A percentile compares a stretch with the other conserved stretches of the same genome.
phyloP scores from a whole-genome alignment of 2,329 filamentous ascomycete species.

The Clarireedia sp. region DNA sequence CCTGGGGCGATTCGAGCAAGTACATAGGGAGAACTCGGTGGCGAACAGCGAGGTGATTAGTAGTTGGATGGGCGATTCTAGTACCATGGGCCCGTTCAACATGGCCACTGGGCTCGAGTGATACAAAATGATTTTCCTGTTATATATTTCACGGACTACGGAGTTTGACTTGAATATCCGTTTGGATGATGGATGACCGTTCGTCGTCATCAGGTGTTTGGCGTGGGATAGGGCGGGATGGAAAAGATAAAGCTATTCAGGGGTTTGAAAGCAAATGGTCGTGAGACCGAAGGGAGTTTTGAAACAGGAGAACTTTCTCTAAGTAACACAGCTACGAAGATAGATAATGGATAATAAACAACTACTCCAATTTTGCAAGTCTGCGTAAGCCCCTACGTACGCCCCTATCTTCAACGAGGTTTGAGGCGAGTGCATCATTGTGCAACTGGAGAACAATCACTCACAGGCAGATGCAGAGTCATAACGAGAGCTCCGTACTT shows the following conservation, averaged over 20 bases:
- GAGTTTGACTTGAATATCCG: neutral
- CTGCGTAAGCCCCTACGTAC: no score
- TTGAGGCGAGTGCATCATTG: slow-evolving; percentile 31
- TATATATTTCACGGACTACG: neutral
- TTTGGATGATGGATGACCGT: neutral
- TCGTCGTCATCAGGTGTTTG: neutral
- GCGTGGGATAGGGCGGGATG: neutral
- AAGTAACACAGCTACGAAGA: neutral
- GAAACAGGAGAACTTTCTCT: neutral
- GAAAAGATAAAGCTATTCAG: slow-evolving; percentile 5
- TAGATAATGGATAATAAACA: neutral
- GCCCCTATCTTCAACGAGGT: slow-evolving; percentile 31
- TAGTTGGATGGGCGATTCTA: neutral
- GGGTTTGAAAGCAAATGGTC: neutral
- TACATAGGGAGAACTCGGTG: neutral
- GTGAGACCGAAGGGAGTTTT: neutral
- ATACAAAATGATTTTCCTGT: neutral
- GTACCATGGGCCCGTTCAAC: neutral
- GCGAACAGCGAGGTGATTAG: slow-evolving; percentile 1
- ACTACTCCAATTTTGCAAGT: no score
- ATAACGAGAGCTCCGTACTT: no score
- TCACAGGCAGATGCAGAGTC: no score
- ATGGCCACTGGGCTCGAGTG: neutral
- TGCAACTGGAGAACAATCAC: no score
- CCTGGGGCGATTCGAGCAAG: slow-evolving; percentile 4